Evolutionary conservation across 371 early-diverging fungal genomes (phyloP).

Genomic region (Parasitella parasitica): DNA sequence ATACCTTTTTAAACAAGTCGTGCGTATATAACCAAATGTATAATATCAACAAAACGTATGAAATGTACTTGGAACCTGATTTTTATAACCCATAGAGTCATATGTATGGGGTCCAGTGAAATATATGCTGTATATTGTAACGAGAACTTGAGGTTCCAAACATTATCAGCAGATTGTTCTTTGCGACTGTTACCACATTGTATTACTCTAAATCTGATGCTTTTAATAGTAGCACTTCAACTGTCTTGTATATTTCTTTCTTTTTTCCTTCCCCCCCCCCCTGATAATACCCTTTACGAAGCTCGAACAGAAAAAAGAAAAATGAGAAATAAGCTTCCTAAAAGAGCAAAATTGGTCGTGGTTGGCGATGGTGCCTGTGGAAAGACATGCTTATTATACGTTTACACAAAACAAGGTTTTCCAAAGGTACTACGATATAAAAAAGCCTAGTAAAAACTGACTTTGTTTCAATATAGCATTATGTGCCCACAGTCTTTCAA

Average conservation of each 20-base stretch:
- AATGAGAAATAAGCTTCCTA: not conserved
- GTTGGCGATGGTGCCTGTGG: conserved; percentile 86
- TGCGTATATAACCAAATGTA: too few species aligned
- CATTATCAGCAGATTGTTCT: not conserved
- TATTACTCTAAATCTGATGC: not conserved
- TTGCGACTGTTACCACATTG: not conserved
- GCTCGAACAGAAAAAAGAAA: not conserved
- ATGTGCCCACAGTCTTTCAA: conserved; percentile 75
- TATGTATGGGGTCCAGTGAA: too few species aligned
- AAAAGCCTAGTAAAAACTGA: not conserved
- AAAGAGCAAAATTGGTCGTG: conserved; percentile 61
- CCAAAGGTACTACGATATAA: conserved; percentile 33
- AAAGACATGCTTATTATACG: conserved; percentile 48
- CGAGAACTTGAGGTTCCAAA: not conserved
- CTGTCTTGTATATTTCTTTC: not conserved
- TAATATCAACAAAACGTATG: too few species aligned
- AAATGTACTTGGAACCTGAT: too few species aligned
- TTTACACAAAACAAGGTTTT: conserved; percentile 38
- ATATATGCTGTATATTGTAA: too few species aligned
- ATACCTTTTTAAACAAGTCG: too few species aligned
- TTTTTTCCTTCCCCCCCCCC: not conserved
- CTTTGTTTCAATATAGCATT: conserved; percentile 3
- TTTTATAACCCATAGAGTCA: too few species aligned
- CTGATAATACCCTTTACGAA: too few species aligned
- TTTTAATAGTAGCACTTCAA: not conserved